Percentiles rank a stretch among this genome's conserved stretches.
These are phyloP conservation scores for Euphorbia corollata DNA, from an alignment of 441 rosid genomes.

Conservation along the genomic window DNA sequence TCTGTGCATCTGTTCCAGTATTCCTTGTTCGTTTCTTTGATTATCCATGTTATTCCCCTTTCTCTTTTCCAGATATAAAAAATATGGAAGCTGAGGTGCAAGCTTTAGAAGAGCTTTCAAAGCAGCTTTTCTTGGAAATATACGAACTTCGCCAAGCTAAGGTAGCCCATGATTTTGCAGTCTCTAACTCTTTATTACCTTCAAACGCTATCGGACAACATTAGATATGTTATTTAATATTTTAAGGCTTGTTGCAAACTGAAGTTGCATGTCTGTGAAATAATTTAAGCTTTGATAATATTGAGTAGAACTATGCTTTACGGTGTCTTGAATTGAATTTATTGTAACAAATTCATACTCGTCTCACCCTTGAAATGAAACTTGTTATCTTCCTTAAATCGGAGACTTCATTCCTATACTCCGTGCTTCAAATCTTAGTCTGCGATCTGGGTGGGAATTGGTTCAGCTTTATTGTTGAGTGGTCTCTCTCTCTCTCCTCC, in stretches of 20 bases:
- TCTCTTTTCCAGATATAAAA: slow-evolving; percentile 49
- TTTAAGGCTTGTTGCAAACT: not conserved
- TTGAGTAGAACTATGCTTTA: not conserved
- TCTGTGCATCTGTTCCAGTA: not conserved
- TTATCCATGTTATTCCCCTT: not conserved
- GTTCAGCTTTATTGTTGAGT: not conserved
- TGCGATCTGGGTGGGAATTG: not conserved
- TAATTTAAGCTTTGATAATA: slow-evolving; percentile 1
- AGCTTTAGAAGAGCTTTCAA: slow-evolving; percentile 88
- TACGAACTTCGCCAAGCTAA: slow-evolving; percentile 97
- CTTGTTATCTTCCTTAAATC: not conserved
- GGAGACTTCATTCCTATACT: not conserved
- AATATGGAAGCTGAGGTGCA: slow-evolving; percentile 90
- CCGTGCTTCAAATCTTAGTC: not conserved
- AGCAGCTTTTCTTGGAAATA: slow-evolving; percentile 95
- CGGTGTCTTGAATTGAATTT: not conserved
- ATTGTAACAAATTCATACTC: not conserved
- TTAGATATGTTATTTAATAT: not conserved
- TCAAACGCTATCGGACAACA: not conserved
- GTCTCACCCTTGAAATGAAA: not conserved
- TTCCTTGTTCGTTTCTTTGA: not conserved
- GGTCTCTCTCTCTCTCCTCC: not conserved
- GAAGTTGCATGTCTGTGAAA: slow-evolving; percentile 1
- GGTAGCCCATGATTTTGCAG: slow-evolving; percentile 30
- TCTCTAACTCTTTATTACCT: not conserved